These are phyloP conservation scores for Acidiella bohemica DNA, from an alignment of 495 filamentous ascomycete genomes.

Conservation along the genomic window DNA sequence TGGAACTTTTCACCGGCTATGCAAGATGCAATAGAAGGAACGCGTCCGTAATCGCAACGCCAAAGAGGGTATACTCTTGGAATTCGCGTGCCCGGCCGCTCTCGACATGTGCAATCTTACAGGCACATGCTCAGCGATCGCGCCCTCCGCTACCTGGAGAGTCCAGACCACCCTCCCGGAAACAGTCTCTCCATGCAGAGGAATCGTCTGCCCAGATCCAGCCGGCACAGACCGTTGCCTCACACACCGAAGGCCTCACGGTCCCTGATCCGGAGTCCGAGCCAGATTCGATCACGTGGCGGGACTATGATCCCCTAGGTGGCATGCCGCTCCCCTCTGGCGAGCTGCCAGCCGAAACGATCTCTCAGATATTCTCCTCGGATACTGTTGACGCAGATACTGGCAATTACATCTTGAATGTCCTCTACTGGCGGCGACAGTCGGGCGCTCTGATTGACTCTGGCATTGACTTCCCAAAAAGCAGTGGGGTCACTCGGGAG, in stretches of 20 bases:
- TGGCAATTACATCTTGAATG: constrained; percentile 52
- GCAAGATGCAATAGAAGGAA: not conserved
- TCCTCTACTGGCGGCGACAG: constrained; percentile 61
- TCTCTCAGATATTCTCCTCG: constrained; percentile 51
- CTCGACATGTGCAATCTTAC: too few relatives aligned
- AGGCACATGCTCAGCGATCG: not conserved
- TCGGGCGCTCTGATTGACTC: constrained; percentile 56
- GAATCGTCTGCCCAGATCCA: constrained; percentile 4
- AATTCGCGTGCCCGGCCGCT: not conserved
- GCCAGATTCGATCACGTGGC: constrained; percentile 15
- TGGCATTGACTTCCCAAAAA: constrained; percentile 25
- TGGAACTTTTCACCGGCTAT: constrained; percentile 15
- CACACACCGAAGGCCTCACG: constrained; percentile 11
- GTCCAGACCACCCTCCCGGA: not conserved
- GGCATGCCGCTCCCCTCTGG: constrained; percentile 20
- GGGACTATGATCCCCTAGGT: constrained; percentile 17
- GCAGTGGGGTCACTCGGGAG: constrained; percentile 19
- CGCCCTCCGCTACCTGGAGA: not conserved
- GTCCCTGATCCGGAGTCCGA: not conserved
- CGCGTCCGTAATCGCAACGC: too few relatives aligned
- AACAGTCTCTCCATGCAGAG: not conserved
- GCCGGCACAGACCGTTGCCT: constrained; percentile 8
- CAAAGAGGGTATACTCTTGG: too few relatives aligned
- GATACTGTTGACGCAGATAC: constrained; percentile 30
- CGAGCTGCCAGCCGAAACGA: constrained; percentile 25